phyloP scores from a whole-genome alignment of 305 asterid species.

The Fraxinus sp. region DNA sequence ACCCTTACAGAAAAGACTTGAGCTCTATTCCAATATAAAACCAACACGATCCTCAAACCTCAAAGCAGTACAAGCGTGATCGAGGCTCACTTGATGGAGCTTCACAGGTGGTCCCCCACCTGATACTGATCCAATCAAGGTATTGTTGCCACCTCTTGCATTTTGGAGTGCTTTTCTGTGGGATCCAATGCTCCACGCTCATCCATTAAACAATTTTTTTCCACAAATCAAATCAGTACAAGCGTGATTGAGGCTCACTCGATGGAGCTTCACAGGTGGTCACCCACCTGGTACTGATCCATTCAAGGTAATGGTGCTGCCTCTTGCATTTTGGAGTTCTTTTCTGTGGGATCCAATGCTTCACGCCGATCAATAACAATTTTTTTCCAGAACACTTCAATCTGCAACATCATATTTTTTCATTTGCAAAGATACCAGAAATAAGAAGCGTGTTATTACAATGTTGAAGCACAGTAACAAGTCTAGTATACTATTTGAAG shows the following conservation, averaged over 20 bases:
- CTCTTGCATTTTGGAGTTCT: constrained; percentile 97
- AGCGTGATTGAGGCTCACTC: constrained; percentile 95
- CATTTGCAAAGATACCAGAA: constrained; percentile 1
- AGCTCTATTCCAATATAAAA: constrained; percentile 10
- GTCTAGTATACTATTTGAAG: not conserved
- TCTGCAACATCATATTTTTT: constrained; percentile 35
- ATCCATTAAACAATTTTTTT: not conserved
- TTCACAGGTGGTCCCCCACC: constrained; percentile 99
- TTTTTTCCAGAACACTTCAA: constrained; percentile 32
- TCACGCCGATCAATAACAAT: constrained; percentile 59
- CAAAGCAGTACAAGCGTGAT: constrained; percentile 56
- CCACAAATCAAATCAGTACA: not conserved
- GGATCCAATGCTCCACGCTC: constrained; percentile 47
- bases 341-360: constrained; percentile 94
- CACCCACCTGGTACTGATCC: constrained; percentile 99
- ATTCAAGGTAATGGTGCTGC: constrained; percentile 56
- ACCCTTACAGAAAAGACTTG: not conserved
- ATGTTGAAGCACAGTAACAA: not conserved
- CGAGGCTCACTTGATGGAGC: constrained; percentile 98
- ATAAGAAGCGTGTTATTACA: not conserved
- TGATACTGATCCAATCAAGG: constrained; percentile 95
- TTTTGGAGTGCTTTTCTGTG: constrained; percentile 86
- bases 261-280: constrained; percentile 99
- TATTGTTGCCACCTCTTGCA: constrained; percentile 60
- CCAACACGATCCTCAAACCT: constrained; percentile 43